phyloP scores from a whole-genome alignment of 2,329 filamentous ascomycete genomes.

The Fusarium denticulatum region DNA sequence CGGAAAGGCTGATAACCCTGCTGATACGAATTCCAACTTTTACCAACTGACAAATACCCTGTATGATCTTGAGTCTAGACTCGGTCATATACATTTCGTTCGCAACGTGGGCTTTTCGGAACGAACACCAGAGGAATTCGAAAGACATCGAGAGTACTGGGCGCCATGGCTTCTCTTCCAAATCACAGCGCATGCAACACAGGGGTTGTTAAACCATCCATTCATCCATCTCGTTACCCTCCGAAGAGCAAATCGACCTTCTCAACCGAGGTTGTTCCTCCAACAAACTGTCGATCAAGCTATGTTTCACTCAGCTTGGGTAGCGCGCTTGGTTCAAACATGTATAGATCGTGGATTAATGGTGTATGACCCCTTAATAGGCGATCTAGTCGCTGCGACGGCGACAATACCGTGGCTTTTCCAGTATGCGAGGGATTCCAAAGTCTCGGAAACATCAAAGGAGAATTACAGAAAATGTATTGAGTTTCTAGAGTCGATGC shows the following conservation, averaged over 20 bases:
- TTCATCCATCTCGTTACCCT: slow-evolving; percentile 36
- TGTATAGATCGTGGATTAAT: slow-evolving; percentile 32
- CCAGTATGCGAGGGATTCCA: slow-evolving; percentile 34
- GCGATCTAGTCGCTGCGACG: slow-evolving; percentile 34
- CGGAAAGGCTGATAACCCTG: slow-evolving; percentile 28
- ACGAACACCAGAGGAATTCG: slow-evolving; percentile 24
- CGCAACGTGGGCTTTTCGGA: slow-evolving; percentile 38
- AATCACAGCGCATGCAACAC: slow-evolving; percentile 32
- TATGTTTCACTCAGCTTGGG: slow-evolving; percentile 39
- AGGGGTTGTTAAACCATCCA: slow-evolving; percentile 31
- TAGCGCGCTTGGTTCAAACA: slow-evolving; percentile 31
- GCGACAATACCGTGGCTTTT: slow-evolving; percentile 40
- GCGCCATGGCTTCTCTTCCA: slow-evolving; percentile 34
- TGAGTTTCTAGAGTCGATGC: slow-evolving; percentile 26
- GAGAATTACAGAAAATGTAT: slow-evolving; percentile 32
- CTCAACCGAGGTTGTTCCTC: slow-evolving; percentile 28
- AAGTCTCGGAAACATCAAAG: slow-evolving; percentile 24
- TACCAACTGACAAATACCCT: slow-evolving; percentile 31
- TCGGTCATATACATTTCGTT: slow-evolving; percentile 32
- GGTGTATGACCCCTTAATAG: slow-evolving; percentile 33
- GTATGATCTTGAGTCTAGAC: slow-evolving; percentile 25
- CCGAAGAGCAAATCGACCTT: slow-evolving; percentile 11
- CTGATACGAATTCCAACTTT: slow-evolving; percentile 33
- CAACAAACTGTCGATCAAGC: slow-evolving; percentile 39
- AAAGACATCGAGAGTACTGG: slow-evolving; percentile 35